Base-by-base conservation (phyloP, 164 flowering plant species). In the Hamamelis virginiana region DNA sequence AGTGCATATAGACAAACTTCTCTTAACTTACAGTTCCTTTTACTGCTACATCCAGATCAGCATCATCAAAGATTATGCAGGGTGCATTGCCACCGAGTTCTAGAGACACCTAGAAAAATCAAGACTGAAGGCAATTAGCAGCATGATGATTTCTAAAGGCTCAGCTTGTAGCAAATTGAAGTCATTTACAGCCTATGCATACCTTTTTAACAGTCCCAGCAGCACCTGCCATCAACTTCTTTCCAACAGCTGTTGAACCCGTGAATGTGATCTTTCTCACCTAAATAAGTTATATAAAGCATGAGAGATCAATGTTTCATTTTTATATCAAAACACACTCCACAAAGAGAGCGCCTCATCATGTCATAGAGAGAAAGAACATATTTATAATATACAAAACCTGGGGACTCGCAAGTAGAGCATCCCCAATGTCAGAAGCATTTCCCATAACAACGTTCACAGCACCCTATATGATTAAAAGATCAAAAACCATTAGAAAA, bases 21-120 rank as follows among this genome's bases (percentile, higher is more conserved):
- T 33, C 8, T 6, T 51, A 45, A 84, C 98, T 86, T 89, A 95
- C 99, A 72, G 88, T 43, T 83, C 96, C 99, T 86, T 90, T 96
- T 50, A 96, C 86, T 46, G 99, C 99, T 60, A 96, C 96, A 62
- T 93, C 97, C 74, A 96, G 64, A 67, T 96, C 96, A 26, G 99
- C 98, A 76, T 96, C 99, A 79, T 96, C 95, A 79, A 96, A 96
- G 16, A 96, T 80, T 73, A 96, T 90, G 84, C 96, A 91, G 33
- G 99, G 99, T 47, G 99, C 99, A 86, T 96, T 96, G 18, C 99
- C 99, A 66, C 99, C 99, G 76, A 96, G 98, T 80, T 96, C 99
- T 55, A 96, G 78, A 50, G 98, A 96, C 45, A 96, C 85, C 99
- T 95, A 76, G 33, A 65, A 57, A 61, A 45, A 8, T 16, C 45